Percentiles rank a stretch among this genome's conserved stretches.
Conservation (phyloP, 768 basidiomycete species). For the Megacollybia marginata region DNA sequence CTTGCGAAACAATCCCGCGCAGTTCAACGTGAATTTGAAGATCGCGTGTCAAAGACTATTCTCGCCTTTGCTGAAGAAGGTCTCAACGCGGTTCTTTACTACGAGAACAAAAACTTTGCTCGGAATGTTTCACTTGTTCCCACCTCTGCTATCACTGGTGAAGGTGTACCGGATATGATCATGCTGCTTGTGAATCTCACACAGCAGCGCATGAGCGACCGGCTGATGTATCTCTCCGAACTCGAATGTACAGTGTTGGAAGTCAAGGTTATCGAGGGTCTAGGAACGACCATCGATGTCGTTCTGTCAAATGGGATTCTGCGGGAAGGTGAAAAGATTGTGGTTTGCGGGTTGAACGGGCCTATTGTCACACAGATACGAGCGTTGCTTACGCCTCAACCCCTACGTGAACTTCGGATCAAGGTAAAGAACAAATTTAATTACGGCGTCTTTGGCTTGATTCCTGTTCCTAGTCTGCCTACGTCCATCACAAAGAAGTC, state of each 20-base stretch:
- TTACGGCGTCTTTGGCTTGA: constrained; percentile 5
- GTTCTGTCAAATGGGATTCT: constrained; percentile 92
- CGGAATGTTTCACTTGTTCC: constrained; percentile 95
- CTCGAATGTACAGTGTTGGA: constrained; percentile 97
- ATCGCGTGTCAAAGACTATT: constrained; percentile 76
- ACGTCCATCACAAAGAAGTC: constrained; percentile 96
- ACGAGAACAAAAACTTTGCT: constrained; percentile 94
- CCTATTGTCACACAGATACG: constrained; percentile 94
- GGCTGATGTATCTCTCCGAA: constrained; percentile 96
- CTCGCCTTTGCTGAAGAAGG: constrained; percentile 98
- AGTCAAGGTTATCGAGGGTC: constrained; percentile 96
- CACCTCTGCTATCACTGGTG: constrained; percentile 96
- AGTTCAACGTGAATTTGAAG: constrained; percentile 89
- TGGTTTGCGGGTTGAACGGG: constrained; percentile 94
- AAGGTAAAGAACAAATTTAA: constrained; percentile 50
- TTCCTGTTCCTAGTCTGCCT: constrained; percentile 61
- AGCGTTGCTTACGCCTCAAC: constrained; percentile 93
- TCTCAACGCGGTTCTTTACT: constrained; percentile 90
- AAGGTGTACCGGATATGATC: constrained; percentile 99
- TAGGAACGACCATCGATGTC: constrained; percentile 97
- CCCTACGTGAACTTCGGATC: constrained; percentile 88
- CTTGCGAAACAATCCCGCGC: constrained; percentile 71
- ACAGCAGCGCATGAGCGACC: constrained; percentile 95
- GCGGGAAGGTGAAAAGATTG: constrained; percentile 87
- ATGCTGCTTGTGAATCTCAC: constrained; percentile 96